Conservation (phyloP, 306 rosid genomes). For the Dryas drummondii region DNA sequence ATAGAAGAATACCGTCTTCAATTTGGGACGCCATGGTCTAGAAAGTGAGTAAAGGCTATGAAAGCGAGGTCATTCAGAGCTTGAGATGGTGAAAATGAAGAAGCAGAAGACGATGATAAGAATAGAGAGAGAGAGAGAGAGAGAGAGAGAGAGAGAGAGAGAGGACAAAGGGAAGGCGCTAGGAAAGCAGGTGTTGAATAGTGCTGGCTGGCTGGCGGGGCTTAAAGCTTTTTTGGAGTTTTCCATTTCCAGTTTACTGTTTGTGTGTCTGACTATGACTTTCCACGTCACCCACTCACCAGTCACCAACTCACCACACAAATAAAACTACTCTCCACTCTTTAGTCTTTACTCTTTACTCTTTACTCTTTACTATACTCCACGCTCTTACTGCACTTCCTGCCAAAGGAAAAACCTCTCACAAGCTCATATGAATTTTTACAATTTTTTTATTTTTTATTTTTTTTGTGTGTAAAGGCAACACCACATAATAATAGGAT, state of each 20-base stretch:
- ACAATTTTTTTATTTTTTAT: too few relatives aligned
- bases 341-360: too few relatives aligned
- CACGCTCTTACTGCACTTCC: not conserved
- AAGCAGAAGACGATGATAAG: not conserved
- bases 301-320: too few relatives aligned
- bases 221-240: not conserved
- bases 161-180: slow-evolving; percentile 15
- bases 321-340: too few relatives aligned
- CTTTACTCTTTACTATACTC: too few relatives aligned
- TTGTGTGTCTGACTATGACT: not conserved
- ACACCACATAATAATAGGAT: too few relatives aligned
- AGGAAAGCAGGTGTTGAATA: not conserved
- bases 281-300: slow-evolving; percentile 9
- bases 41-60: not conserved
- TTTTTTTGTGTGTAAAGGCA: too few relatives aligned
- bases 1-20: slow-evolving; percentile 12
- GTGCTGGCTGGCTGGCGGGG: slow-evolving; percentile 3
- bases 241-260: not conserved
- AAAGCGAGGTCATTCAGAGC: not conserved
- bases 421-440: too few relatives aligned
- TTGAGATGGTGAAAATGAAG: not conserved
- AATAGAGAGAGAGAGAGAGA: not conserved
- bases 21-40: slow-evolving; percentile 22
- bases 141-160: not conserved
- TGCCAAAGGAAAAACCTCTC: not conserved